These are phyloP conservation scores for Pleurozium schreberi DNA, from an alignment of 225 moss, liverwort and hornwort genomes.

Conservation along the genomic window DNA sequence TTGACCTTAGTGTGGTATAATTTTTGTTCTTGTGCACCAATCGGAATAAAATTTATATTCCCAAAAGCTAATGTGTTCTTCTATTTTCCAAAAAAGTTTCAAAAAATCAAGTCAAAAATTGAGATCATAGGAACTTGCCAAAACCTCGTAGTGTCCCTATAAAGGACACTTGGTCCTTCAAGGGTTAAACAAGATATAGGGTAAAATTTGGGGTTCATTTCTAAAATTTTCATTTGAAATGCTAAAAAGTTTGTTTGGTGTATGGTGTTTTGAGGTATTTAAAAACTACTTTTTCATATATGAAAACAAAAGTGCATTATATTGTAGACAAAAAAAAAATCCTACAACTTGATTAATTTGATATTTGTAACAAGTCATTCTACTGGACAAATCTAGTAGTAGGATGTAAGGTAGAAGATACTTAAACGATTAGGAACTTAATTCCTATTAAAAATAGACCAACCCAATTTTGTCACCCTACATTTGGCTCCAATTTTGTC, in stretches of 20 bases:
- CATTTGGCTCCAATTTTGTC: too few relatives aligned
- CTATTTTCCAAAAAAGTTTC: not conserved
- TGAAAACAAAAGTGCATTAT: not conserved
- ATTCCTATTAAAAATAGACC: too few relatives aligned
- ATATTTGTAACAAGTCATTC: not conserved
- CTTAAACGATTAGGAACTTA: not conserved
- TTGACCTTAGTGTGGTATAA: not conserved
- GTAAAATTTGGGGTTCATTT: accelerated
- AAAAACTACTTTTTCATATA: not conserved
- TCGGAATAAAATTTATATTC: not conserved
- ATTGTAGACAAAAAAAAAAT: not conserved
- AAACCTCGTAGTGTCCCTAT: accelerated
- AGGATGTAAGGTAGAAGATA: not conserved
- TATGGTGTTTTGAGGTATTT: too few relatives aligned
- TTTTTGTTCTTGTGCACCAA: accelerated
- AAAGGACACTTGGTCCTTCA: not conserved
- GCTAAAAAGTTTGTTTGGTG: not conserved
- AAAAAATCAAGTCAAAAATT: not conserved
- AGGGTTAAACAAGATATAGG: not conserved
- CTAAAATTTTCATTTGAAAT: not conserved
- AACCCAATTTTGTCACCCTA: too few relatives aligned
- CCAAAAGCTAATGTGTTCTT: not conserved
- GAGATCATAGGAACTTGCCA: accelerated
- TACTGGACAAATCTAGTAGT: not conserved
- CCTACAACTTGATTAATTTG: not conserved